Percentiles rank a stretch among this genome's conserved stretches.
Evolutionary conservation across 1,284 basidiomycete genomes (phyloP).

Genomic region (Meripilus lineatus): DNA sequence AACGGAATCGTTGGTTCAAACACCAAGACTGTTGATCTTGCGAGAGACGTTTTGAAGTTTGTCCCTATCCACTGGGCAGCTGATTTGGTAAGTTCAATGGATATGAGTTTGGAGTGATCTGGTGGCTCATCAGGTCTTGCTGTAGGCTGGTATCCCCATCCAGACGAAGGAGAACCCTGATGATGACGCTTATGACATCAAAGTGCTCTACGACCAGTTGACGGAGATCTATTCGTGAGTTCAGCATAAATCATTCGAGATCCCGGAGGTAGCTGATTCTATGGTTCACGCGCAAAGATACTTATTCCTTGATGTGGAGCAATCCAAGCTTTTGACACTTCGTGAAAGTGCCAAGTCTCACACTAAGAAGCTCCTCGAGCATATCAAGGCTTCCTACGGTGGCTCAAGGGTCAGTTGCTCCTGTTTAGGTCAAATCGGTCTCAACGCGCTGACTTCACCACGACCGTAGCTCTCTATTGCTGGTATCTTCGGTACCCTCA

Average conservation of each 20-base stretch:
- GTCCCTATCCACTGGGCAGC: constrained; percentile 66
- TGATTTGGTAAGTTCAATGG: constrained; percentile 57
- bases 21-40: constrained; percentile 57
- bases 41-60: constrained; percentile 62
- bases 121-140: no score
- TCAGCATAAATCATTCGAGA: not conserved
- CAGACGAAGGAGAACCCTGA: constrained; percentile 50
- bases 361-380: constrained; percentile 45
- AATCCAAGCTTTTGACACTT: constrained; percentile 49
- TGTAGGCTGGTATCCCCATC: constrained; percentile 68
- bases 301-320: constrained; percentile 68
- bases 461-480: constrained; percentile 42
- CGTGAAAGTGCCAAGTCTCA: constrained; percentile 46
- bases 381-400: constrained; percentile 42
- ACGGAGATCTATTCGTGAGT: constrained; percentile 65
- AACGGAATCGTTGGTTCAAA: constrained; percentile 49
- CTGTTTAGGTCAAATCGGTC: constrained; percentile 16
- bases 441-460: not conserved
- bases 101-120: no score
- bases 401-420: constrained; percentile 27
- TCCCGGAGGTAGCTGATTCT: constrained; percentile 3
- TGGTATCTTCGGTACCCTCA: constrained; percentile 41
- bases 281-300: constrained; percentile 37
- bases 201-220: constrained; percentile 59
- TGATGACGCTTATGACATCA: constrained; percentile 53